Base-by-base conservation (phyloP, 371 early-diverging fungal species). In the Mucor saturninus region DNA sequence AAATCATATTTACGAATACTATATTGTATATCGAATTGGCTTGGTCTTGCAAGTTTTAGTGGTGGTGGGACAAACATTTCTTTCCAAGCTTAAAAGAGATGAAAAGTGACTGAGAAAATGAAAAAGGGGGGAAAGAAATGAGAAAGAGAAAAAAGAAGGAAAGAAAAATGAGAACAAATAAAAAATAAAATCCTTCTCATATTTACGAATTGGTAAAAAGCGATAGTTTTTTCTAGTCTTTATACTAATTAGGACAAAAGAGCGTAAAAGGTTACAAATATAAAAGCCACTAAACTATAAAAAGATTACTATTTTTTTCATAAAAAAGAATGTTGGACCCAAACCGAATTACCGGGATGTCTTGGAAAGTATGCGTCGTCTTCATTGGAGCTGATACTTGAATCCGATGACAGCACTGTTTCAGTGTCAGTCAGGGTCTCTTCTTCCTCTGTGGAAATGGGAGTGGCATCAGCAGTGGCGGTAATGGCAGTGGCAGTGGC, bases 281-380 rank as follows among this genome's bases (percentile, higher is more conserved):
- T 15, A n/a, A 5, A 43, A n/a, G 5, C n/a, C 15, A 43, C 14
- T 43, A 14, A 15, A 43, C n/a, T n/a, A n/a, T 14, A 4, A 14
- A 42, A 42, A 42, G n/a, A 10, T 21, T 14, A 5, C 26, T 48
- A 9, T 30, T 30, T 50, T 50, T 50, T 26, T 48, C 10, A 37
- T 30, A 32, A 64, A 26, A 57, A 59, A 3, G 59, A 51, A 31
- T 58, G 59, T 5, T 54, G 48, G n/a, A 59, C 11, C 68, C 68
- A 68, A 5, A 68, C 65, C 32, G 69, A 69, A 32, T 69, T 64
- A 10, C 61, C 58, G 21, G 69, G 65, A 49, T 69, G 69, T 8
- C 56, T 52, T 32, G 65, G 48, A n/a, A 50, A 42, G 10, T 48
- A 21, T 6, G 55, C 43, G 11, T 65, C 35, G 13, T 57, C 49